Base-by-base conservation (phyloP, 495 filamentous ascomycete species). In the Parathielavia appendiculata region DNA sequence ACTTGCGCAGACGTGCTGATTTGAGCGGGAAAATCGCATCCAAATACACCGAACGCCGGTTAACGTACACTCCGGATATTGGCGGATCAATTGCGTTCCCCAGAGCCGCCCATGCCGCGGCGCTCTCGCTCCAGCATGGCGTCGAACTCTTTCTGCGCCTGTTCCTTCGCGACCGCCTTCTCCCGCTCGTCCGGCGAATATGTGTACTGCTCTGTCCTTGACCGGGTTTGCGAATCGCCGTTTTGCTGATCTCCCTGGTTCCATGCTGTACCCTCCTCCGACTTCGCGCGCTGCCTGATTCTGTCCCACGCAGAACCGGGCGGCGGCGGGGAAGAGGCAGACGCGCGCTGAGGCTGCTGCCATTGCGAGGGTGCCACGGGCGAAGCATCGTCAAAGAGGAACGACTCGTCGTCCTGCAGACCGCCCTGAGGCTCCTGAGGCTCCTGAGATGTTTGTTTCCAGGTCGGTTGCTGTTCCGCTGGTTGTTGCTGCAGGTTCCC, bases 141-240 rank as follows among this genome's bases (percentile, higher is more conserved):
- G 43, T 79, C 76, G 56, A 79, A 79, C 44, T 79, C 73, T 53
- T 66, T 73, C 54, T 79, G 76, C 13, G 74, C 76, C 48, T 75
- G 69, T 23, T 72, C 69, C 59, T 66, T 75, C 43, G 71, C 74
- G 39, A 66, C 66, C 11, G 66, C 66, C 47, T 61, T 73, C 34
- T 76, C 67, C 47, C 70, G 65, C 6, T 76, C 75, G 16, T 59
- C 35, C 35, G 59, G 35, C 1, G 66, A 62, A 44, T 73, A 76
- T 14, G 70, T 56, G 44, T 74, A 76, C 1, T 63, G 63, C 23
- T 74, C 68, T 14, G 64, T 48, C 32, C 48, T 61, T 41, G 57
- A 59, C 49, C 17, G 30, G 22, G 17, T 66, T 1, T 5, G 60
- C 30, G 41, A 11, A 17, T 47, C 26, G n/a, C 40, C 19, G 51